Evolutionary conservation across 2,329 filamentous ascomycete species (phyloP).

Genomic region (Dryadomyces quercivorus): DNA sequence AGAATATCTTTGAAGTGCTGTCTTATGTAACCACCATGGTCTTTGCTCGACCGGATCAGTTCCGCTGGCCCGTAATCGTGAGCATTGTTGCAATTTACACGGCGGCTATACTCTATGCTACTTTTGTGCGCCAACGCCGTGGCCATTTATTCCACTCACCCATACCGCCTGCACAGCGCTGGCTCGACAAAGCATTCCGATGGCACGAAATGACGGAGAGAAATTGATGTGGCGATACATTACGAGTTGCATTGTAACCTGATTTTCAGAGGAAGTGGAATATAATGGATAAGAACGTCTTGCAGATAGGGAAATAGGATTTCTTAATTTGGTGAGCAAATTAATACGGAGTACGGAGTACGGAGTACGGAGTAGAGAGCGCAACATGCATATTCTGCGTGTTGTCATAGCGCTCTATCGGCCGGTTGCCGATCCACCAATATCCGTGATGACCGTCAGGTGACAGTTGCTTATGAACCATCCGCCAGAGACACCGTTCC

Average conservation of each 20-base stretch:
- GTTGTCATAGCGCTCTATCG: too few species aligned
- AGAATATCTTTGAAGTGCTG: slow-evolving; percentile 58
- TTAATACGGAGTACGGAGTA: too few species aligned
- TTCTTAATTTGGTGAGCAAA: background rate
- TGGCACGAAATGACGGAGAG: background rate
- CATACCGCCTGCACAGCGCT: slow-evolving; percentile 6
- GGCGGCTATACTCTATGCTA: slow-evolving; percentile 38
- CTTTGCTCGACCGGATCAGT: slow-evolving; percentile 50
- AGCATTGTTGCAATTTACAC: slow-evolving; percentile 39
- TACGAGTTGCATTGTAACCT: too few species aligned
- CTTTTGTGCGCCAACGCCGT: slow-evolving; percentile 42
- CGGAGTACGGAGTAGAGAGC: too few species aligned
- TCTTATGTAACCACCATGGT: slow-evolving; percentile 55
- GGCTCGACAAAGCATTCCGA: slow-evolving; percentile 8
- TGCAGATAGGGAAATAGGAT: background rate
- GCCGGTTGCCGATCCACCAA: background rate
- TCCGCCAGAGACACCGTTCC: too few species aligned
- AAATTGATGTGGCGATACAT: too few species aligned
- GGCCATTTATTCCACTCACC: slow-evolving; percentile 46
- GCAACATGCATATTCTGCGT: too few species aligned
- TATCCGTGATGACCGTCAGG: background rate
- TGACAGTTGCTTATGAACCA: background rate
- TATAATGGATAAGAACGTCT: too few species aligned
- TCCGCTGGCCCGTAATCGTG: slow-evolving; percentile 49
- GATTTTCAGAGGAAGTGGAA: too few species aligned